Percentiles rank a stretch among this genome's conserved stretches.
These are phyloP conservation scores for Gossypium aridum DNA, from an alignment of 441 rosid species.

Conservation along the genomic window DNA sequence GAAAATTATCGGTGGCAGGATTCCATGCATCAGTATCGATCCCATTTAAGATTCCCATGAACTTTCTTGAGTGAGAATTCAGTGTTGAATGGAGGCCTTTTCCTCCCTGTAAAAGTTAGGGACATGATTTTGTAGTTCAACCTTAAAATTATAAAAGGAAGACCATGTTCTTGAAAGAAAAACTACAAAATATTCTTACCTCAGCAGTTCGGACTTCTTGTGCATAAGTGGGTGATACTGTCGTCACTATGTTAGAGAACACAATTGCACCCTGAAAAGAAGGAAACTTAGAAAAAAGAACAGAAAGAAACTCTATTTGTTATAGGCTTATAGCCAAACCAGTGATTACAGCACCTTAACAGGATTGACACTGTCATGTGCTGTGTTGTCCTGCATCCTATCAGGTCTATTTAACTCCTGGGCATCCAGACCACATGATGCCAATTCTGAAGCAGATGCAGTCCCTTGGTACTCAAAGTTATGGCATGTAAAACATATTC, in stretches of 20 bases:
- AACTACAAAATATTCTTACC: conserved; percentile 36
- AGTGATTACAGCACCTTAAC: conserved; percentile 46
- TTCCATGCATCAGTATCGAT: conserved; percentile 93
- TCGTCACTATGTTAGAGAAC: conserved; percentile 93
- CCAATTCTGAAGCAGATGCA: conserved; percentile 77
- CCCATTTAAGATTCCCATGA: conserved; percentile 84
- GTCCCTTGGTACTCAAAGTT: conserved; percentile 97
- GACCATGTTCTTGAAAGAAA: neutral
- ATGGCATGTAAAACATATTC: conserved; percentile 97
- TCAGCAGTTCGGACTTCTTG: conserved; percentile 89
- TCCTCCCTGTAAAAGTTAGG: conserved; percentile 58
- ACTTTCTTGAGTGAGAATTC: conserved; percentile 76
- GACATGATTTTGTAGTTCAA: too few relatives aligned
- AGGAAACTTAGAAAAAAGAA: conserved; percentile 6
- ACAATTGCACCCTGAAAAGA: conserved; percentile 84
- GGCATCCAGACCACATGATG: conserved; percentile 88
- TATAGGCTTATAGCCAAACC: too few relatives aligned
- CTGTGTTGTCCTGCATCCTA: conserved; percentile 89
- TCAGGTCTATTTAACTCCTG: conserved; percentile 84
- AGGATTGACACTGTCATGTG: conserved; percentile 77
- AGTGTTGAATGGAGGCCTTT: conserved; percentile 85
- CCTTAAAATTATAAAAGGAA: neutral
- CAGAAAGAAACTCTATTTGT: neutral
- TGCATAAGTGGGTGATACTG: conserved; percentile 94
- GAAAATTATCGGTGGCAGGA: conserved; percentile 69